phyloP scores from a whole-genome alignment of 129 eudicot genomes.

The Helianthus tuberosus region DNA sequence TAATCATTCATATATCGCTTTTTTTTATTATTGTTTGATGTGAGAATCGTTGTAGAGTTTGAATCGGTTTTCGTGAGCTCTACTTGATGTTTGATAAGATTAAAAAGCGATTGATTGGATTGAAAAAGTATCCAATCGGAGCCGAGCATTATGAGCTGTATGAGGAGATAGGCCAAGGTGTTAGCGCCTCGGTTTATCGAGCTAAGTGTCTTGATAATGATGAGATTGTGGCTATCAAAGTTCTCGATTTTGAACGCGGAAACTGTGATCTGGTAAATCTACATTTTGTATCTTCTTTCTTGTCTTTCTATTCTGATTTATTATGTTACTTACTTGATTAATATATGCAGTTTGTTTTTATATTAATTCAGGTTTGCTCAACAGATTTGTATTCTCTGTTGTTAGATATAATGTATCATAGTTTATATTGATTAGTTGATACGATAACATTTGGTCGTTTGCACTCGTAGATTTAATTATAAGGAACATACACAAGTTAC shows the following conservation, averaged over 20 bases:
- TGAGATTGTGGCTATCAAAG: conserved; percentile 59
- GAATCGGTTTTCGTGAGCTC: conserved; percentile 31
- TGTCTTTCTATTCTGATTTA: not conserved
- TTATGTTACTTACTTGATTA: not conserved
- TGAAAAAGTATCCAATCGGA: conserved; percentile 52
- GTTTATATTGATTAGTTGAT: conserved; percentile 1
- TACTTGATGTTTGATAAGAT: conserved; percentile 24
- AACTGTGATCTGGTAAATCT: conserved; percentile 45
- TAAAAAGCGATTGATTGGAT: conserved; percentile 8
- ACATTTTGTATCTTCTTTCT: conserved; percentile 1
- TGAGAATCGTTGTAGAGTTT: conserved; percentile 12
- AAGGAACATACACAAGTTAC: not conserved
- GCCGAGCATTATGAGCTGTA: conserved; percentile 50
- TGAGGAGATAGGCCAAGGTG: conserved; percentile 69
- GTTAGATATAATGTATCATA: not conserved
- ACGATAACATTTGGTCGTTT: not conserved
- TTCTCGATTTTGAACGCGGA: conserved; percentile 58
- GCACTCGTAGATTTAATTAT: not conserved
- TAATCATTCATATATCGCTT: not conserved
- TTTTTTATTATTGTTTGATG: conserved; percentile 13
- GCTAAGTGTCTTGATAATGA: conserved; percentile 48
- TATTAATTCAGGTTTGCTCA: not conserved
- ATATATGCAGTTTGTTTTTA: conserved; percentile 1
- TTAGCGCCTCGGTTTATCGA: conserved; percentile 52
- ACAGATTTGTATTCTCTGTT: not conserved